A percentile compares a stretch with the other conserved stretches of the same genome.
Evolutionary conservation across 768 basidiomycete species (phyloP).

Genomic region (Hypholoma fasciculare): DNA sequence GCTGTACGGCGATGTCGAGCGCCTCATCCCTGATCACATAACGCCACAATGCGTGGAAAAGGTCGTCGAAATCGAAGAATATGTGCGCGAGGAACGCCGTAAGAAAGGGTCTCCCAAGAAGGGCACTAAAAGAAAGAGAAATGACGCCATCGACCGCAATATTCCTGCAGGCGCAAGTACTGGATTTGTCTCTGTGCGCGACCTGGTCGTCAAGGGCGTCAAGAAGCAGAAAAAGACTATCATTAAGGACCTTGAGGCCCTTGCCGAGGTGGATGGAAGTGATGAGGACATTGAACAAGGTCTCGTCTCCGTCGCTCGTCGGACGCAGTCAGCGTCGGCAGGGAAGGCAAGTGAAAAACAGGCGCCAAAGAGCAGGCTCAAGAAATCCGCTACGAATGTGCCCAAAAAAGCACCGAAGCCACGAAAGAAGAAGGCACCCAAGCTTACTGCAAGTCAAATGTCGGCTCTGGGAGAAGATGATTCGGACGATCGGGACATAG

Average conservation of each 20-base stretch:
- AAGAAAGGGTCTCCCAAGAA: slow-evolving; percentile 34
- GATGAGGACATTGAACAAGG: slow-evolving; percentile 69
- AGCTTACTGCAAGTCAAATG: slow-evolving; percentile 39
- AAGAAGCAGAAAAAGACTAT: slow-evolving; percentile 41
- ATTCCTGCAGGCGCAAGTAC: slow-evolving; percentile 71
- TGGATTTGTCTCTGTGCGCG: slow-evolving; percentile 70
- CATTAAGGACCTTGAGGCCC: slow-evolving; percentile 47
- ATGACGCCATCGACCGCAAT: slow-evolving; percentile 66
- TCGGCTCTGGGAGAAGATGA: slow-evolving; percentile 50
- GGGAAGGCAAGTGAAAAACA: slow-evolving; percentile 23
- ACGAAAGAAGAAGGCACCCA: slow-evolving; percentile 22
- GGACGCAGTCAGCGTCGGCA: slow-evolving; percentile 48
- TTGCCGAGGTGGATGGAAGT: slow-evolving; percentile 64
- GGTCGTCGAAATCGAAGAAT: slow-evolving; percentile 78
- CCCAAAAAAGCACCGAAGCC: slow-evolving; percentile 27
- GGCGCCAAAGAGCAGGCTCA: slow-evolving; percentile 36
- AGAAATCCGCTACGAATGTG: slow-evolving; percentile 43
- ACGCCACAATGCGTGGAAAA: slow-evolving; percentile 80
- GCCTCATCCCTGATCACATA: slow-evolving; percentile 76
- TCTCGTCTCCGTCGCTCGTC: slow-evolving; percentile 42
- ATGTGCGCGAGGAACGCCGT: slow-evolving; percentile 53
- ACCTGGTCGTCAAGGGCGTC: slow-evolving; percentile 55
- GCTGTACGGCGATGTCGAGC: slow-evolving; percentile 89
- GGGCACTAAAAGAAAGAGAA: slow-evolving; percentile 66
- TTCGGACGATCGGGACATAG: slow-evolving; percentile 56